Evolutionary conservation across 2,329 filamentous ascomycete species (phyloP), one percentile per base, ranked within the genome.

Genomic region (Rutstroemia sp.): DNA sequence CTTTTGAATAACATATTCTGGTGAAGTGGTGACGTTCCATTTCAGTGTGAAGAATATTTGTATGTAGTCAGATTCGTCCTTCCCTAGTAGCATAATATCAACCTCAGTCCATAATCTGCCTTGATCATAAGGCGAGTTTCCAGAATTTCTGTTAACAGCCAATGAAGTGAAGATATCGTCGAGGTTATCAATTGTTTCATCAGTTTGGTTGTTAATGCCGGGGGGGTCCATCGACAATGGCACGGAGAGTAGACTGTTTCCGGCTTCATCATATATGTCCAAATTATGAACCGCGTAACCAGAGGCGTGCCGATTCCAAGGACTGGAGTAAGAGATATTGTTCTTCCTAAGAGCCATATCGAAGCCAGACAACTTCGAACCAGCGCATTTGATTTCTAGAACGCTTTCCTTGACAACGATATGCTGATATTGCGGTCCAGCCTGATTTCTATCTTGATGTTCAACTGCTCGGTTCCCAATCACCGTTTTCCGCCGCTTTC

Each of bases 101-200:
- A 66, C 59, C 21, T 66, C 62, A 5, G 66, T 66, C 64, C 66
- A 69, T 14, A 70, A 38, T 49, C 59, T 62, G n/a, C 65, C 66
- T 51, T 63, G 56, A 9, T 49, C 48, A 38, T 50, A 65, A 30
- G 59, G 42, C 61, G 60, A 65, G 42, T 59, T 66, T n/a, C 50
- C 62, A 12, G 54, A 59, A n/a, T 63, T 55, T 23, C 48, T 54
- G 42, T 65, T 25, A 9, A 68, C 59, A 16, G 51, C 46, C 9
- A 68, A 46, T 7, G 66, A 64, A 4, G 66, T 5, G 23, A 58
- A 55, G 16, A 69, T 49, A 54, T 68, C 67, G 39, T 63, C 57
- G 18, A 60, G 47, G 25, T 37, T 12, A 19, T 38, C 8, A 25
- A 49, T 19, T 12, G 19, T 23, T 14, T 46, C 19, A 25, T 34